Evolutionary conservation across 2,329 filamentous ascomycete species (phyloP), one percentile per base, ranked within the genome.

Genomic region (Trichoderma pleuroti): DNA sequence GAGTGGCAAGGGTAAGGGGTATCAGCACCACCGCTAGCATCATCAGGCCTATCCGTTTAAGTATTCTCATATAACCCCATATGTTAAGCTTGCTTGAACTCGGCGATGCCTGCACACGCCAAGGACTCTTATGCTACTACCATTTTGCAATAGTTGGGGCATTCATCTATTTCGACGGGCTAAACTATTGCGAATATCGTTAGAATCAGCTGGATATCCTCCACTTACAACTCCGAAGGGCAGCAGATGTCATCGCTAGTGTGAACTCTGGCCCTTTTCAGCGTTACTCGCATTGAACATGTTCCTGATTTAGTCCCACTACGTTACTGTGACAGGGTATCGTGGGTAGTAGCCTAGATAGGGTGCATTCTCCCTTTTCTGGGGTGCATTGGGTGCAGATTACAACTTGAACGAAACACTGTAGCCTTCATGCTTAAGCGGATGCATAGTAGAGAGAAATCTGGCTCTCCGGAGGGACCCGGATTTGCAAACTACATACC

Each of bases 401-500:
- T 30, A 21, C 21, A 57, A 18, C 24, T 14, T 21, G 18, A 3
- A 52, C 30, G 28, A 32, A 32, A 16, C 8, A 54, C 12, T 7
- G 34, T 5, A 21, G 7, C 14, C 8, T 18, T 46, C n/a, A 21
- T 18, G 8, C 21, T 21, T 28, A 2, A 30, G 34, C 16, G 10
- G 11, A 59, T 16, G 24, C 42, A n/a, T 24, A 30, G 21, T 11
- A 2, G 18, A 18, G 18, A 21, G 26, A 24, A 24, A 28, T 11
- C 26, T n/a, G 46, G 52, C 26, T 57, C 26, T 34, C 24, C 32
- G 52, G 52, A 12, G 21, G 1, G 26, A 59, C 18, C 64, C 52
- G 64, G 64, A 67, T 67, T 57, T 67, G 34, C 64, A 18, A 67
- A n/a, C 21, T 32, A 30, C 34, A 67, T 67, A 34, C 24, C 28